Conservation (phyloP, 495 filamentous ascomycete species). For the Neurospora terricola region DNA sequence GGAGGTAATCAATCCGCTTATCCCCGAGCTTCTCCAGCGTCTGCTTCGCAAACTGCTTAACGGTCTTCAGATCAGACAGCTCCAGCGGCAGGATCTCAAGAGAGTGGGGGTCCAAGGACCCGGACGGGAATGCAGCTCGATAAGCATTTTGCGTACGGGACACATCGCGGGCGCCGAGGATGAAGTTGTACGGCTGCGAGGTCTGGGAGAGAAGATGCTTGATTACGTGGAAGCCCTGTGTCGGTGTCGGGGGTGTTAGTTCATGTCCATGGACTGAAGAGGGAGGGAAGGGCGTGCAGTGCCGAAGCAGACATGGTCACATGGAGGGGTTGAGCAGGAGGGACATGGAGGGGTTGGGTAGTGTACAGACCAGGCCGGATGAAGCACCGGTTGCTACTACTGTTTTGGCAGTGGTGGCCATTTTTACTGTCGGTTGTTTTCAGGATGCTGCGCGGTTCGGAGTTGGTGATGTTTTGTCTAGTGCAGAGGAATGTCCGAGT, state of each 20-base stretch:
- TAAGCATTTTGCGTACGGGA: conserved; percentile 25
- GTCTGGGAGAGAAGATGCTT: conserved; percentile 30
- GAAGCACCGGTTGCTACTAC: conserved; percentile 35
- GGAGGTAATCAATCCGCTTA: conserved; percentile 25
- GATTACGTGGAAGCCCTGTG: conserved; percentile 34
- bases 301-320: background rate
- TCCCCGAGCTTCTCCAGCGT: conserved; percentile 26
- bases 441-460: background rate
- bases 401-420: conserved; percentile 29
- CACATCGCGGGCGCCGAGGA: conserved; percentile 33
- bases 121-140: conserved; percentile 14
- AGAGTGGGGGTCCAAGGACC: conserved; percentile 15
- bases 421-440: conserved; percentile 3
- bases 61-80: conserved; percentile 23
- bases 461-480: background rate
- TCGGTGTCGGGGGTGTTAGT: background rate
- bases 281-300: background rate
- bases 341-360: background rate
- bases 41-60: conserved; percentile 28
- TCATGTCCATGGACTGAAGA: background rate
- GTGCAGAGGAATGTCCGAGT: background rate
- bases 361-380: conserved; percentile 31
- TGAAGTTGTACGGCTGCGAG: conserved; percentile 28
- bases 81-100: conserved; percentile 34
- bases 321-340: background rate